These are phyloP conservation scores for Carex myosuroides DNA, from an alignment of 176 grass and related monocot species.

Conservation along the genomic window DNA sequence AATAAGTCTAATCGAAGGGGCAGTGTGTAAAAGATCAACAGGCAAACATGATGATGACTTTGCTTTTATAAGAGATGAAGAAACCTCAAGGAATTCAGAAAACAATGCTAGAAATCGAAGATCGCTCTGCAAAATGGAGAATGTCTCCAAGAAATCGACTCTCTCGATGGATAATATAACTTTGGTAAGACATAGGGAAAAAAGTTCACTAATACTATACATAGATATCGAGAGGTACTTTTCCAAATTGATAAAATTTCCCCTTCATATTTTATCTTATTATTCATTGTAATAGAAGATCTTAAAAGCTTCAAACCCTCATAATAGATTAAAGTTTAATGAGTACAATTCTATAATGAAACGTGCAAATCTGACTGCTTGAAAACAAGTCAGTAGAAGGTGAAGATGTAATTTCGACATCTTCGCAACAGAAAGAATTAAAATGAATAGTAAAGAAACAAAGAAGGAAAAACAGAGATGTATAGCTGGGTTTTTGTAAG, in stretches of 20 bases:
- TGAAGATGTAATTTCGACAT: too few species aligned
- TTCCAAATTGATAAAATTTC: not conserved
- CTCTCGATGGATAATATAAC: not conserved
- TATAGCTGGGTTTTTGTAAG: not conserved
- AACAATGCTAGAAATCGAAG: not conserved
- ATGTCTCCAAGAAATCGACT: not conserved
- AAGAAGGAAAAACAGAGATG: not conserved
- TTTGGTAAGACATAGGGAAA: not conserved
- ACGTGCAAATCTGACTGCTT: too few species aligned
- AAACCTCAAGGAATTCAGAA: not conserved
- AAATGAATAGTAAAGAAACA: not conserved
- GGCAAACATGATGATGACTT: conserved; percentile 3
- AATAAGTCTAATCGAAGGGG: not conserved
- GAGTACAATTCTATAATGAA: too few species aligned
- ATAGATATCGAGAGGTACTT: not conserved
- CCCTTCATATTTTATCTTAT: not conserved
- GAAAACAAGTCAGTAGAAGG: too few species aligned
- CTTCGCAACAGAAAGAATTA: not conserved
- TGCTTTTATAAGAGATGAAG: conserved; percentile 8
- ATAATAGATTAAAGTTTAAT: not conserved
- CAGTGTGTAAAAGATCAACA: not conserved
- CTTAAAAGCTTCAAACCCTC: not conserved
- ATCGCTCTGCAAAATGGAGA: not conserved
- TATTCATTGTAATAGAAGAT: not conserved
- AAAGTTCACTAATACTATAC: not conserved